Evolutionary conservation across 306 rosid species (phyloP), one percentile per base, ranked within the genome.

Genomic region (Cicer judaicum): DNA sequence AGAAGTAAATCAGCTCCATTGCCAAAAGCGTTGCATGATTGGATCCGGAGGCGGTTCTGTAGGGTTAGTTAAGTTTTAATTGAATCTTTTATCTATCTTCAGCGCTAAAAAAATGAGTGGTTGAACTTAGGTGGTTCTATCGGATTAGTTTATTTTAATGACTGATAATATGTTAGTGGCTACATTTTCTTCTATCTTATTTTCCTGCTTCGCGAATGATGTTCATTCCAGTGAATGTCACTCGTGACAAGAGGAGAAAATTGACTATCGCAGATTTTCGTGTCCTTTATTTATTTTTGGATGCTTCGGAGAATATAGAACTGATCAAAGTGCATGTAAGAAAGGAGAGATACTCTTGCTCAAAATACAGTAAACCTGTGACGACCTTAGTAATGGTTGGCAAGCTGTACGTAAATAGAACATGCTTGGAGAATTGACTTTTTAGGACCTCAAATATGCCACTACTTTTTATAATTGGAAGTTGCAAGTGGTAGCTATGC

Each of bases 41-140:
- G 99, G 98, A n/a, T 95, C 98, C 19, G 99, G 99, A 64, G 98
- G 99, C 7, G 98, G 92, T 70, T 95, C 98, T 6, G 99, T 95
- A 18, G 99, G 99, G 99, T 92, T 72, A 89, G 91, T 82, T 73
- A 34, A 56, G 49, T 82, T 79, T 68, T 38, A 41, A 68, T 74
- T 75, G 69, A 76, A 76, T 53, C 13, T 69, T 11, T 49, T 46
- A 7, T 38, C 64, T 62, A 29, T 64, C 87, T 79, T 78, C 10
- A 78, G 70, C 83, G 84, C 85, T 81, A 43, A 80, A 57, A 69
- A 18, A 85, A 79, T 81, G 86, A 76, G 85, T 61, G 85, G 81
- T 81, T 68, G 93, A 89, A 24, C 82, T 84, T 13, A 86, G 85
- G 86, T 60, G 89, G 81, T 61, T 89, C 89, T 16, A 88, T 83